Evolutionary conservation across 805 yeast species (phyloP), one percentile per base, ranked within the genome.

Genomic region (Candida sithepensis): DNA sequence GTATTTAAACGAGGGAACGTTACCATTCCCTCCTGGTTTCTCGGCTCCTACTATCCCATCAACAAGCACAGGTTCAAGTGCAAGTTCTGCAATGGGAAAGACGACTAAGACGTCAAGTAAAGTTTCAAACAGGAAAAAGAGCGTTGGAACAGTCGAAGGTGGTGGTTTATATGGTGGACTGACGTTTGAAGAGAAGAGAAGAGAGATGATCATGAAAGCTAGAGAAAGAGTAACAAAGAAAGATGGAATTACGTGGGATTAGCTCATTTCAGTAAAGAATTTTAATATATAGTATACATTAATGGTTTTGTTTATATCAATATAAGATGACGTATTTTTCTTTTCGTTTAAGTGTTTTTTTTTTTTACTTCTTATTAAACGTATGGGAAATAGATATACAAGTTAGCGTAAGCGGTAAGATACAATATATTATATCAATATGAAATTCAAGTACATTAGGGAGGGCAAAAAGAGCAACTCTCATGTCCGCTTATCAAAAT

Each of bases 121-220:
- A 18, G 8, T 19, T 5, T 8, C 16, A 21, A 10, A 2, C 23
- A 18, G 14, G n/a, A 39, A 40, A 18, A n/a, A 19, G 8, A 39
- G 39, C 23, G 18, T 22, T 12, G 40, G 32, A 3, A 21, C 26
- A 18, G 26, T 12, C 8, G 37, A 16, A 24, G 28, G 19, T 30
- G 57, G 57, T 43, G 61, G 63, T 2, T 61, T 63, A 6, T 60
- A 49, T 59, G 62, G 44, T 72, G 84, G 84, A 60, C 71, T 49
- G 57, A 62, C 51, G 30, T 67, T 81, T 45, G 72, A 71, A 39
- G 69, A 69, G 45, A 80, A 77, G 63, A 78, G 77, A 46, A 73
- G 74, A 47, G 77, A 77, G 42, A 75, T 85, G 83, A 74, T 85
- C 38, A 61, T 78, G 60, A 70, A 73, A 47, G 88, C 90, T 1